Evolutionary conservation across 73 alveolate species (phyloP).

Genomic region (Durusdinium trenchii): DNA sequence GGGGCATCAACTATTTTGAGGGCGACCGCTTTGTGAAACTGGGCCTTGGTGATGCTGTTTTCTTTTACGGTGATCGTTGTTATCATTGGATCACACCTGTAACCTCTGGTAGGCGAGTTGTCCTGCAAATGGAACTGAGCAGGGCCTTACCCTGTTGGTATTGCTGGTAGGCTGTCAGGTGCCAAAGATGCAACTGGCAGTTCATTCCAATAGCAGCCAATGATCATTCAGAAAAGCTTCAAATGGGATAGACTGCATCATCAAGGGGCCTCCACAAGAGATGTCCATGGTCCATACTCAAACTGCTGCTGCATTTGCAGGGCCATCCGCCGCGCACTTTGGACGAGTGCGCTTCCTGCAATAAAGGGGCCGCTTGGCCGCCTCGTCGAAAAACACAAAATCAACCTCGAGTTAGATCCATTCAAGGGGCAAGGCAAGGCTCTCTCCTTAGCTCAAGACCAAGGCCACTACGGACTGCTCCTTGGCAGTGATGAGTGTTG

Average conservation of each 20-base stretch:
- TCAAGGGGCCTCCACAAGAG: too few species aligned
- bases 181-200: too few species aligned
- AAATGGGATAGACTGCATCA: too few species aligned
- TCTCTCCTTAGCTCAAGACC: not conserved
- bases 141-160: not conserved
- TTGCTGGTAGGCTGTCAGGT: too few species aligned
- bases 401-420: not conserved
- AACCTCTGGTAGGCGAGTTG: not conserved
- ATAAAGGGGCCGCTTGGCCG: constrained; percentile 11
- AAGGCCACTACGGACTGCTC: constrained; percentile 78
- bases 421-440: not conserved
- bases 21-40: not conserved
- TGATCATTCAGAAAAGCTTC: too few species aligned
- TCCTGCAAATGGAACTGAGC: constrained; percentile 33
- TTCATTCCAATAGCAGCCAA: too few species aligned
- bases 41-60: not conserved
- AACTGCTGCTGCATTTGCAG: too few species aligned
- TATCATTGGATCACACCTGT: constrained; percentile 1
- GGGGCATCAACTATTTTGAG: not conserved
- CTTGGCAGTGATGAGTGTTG: not conserved
- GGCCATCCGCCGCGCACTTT: constrained; percentile 46
- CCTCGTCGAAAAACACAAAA: not conserved
- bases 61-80: constrained; percentile 17
- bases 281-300: too few species aligned
- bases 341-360: constrained; percentile 30